Evolutionary conservation across 179 eudicot genomes (phyloP), one percentile per base, ranked within the genome.

Genomic region (Beta corolliflora): DNA sequence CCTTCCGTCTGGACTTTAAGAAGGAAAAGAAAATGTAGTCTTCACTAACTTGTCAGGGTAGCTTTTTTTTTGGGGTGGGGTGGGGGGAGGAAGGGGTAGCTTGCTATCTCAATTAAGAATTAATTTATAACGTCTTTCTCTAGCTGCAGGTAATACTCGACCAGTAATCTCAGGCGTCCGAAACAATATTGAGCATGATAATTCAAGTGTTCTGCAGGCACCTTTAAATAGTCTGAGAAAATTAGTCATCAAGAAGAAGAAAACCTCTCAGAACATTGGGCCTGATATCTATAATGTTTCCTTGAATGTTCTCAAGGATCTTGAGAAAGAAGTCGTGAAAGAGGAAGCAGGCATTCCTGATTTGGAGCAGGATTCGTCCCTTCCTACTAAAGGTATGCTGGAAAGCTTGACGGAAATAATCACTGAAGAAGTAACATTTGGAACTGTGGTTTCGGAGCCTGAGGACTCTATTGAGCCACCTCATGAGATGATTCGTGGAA

Each of bases 391-490:
- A 13, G 52, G 61, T 68, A 75, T 75, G 29, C 80, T 59, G 3
- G 83, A 81, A 55, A 45, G 41, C 18, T 73, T 56, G 21, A 73
- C 60, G 3, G 68, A 64, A 56, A 58, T 68, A 21, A 68, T 71
- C 36, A 68, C 70, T 56, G 83, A 67, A 68, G 83, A 81, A 55
- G 56, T 66, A 25, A 70, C 36, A 60, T 73, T 12, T 66, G 83
- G 76, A 81, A 14, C 10, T 50, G 48, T 44, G 50, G 31, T 66
- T 75, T 77, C 67, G 55, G 83, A 81, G 48, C 76, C 69, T 10
- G 83, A 81, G 75, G 83, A 81, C 63, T 75, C 80, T 18, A 75
- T 81, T 68, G 83, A 81, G 80, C 80, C 83, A 45, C 83, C 83
- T 76, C 83, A 81, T 76, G 80, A 75, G 83, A 81, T 81, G 83